Base-by-base conservation (phyloP, 768 basidiomycete genomes). In the Boletus speciosus region DNA sequence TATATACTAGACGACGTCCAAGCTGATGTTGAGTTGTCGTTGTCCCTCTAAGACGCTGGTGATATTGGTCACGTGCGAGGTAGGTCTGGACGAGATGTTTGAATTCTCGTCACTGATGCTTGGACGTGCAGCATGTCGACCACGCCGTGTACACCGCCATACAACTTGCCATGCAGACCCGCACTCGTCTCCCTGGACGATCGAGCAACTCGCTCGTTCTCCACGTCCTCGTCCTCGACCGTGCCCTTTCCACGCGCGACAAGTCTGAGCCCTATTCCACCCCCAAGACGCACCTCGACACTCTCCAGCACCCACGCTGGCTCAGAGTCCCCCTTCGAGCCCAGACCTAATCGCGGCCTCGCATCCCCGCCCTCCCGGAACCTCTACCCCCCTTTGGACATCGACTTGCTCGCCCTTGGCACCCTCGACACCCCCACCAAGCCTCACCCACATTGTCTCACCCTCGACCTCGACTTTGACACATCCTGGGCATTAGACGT, bases 111-210 rank as follows among this genome's bases (percentile, higher is more conserved):
- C 50, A 19, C 37, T 49, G 47, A 38, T 19, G 10, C 2, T 29
- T 44, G 23, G 59, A 43, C 52, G 59, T 67, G 65, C 65, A 63
- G 63, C 66, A 67, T 68, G 67, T 69, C 61, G 52, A 31, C 67
- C 67, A 68, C 65, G 66, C 66, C 41, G 9, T 56, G 53, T 1
- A 61, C 66, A 63, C 64, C 64, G 52, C 67, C 58, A 58, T 56
- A 2, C 47, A 53, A 36, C n/a, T 12, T 6, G 12, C 41, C 44
- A 19, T 39, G 37, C 37, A 45, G 25, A 21, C 1, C 21, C 9
- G 27, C 6, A 27, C 23, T 37, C 4, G 36, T 14, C 3, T 27
- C 25, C 9, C 6, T 23, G 21, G 3, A 29, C 27, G 27, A 29
- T 15, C 47, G 36, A 19, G 3, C 11, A 2, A 6, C 40, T 21